Base-by-base conservation (phyloP, 768 basidiomycete species). In the Agaricus subrufescens region DNA sequence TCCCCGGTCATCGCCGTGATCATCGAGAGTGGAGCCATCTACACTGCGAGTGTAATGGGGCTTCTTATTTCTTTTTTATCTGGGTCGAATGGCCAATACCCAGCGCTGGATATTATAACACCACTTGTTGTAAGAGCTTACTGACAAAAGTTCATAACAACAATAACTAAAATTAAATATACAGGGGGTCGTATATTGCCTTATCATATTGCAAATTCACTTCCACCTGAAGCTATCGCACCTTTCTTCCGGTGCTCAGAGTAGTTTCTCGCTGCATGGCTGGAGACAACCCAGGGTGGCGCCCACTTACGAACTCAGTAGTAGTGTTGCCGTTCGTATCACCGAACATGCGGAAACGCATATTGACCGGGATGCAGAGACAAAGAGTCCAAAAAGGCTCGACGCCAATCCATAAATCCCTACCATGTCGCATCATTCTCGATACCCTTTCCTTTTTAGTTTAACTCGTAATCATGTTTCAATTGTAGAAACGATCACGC, bases 1-100 rank as follows among this genome's bases (percentile, higher is more conserved):
- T 53, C 37, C 10, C 44, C 52, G 25, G 52, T 53, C 6, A 37
- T 53, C 1, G 52, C 52, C 6, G 52, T 46, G 2, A 46, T 53
- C 29, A 38, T 53, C 34, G 52, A 53, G 31, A 53, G 52, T 39
- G 52, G 52, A 4, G 52, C 52, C 1, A 53, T 53, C 44, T 53
- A 53, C 44, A 53, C 52, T 3, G 43, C 39, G 8, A 44, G 50
- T 37, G 25, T 30, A 6, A 23, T 42, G 23, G 39, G 39, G 14
- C 39, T 52, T 3, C 50, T 42, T n/a, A 9, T 27, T 23, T 10
- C 39, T 27, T 42, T 29, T 43, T 30, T 52, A 25, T 25, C 30
- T 6, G 23, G 31, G 25, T 53, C 52, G 15, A 53, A 53, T 14
- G 44, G 52, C 6, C 44, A 37, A 30, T 53, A 53, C 25, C 19